These are phyloP conservation scores for Macrolepiota dolichaula DNA, from an alignment of 768 basidiomycete genomes.

Conservation along the genomic window DNA sequence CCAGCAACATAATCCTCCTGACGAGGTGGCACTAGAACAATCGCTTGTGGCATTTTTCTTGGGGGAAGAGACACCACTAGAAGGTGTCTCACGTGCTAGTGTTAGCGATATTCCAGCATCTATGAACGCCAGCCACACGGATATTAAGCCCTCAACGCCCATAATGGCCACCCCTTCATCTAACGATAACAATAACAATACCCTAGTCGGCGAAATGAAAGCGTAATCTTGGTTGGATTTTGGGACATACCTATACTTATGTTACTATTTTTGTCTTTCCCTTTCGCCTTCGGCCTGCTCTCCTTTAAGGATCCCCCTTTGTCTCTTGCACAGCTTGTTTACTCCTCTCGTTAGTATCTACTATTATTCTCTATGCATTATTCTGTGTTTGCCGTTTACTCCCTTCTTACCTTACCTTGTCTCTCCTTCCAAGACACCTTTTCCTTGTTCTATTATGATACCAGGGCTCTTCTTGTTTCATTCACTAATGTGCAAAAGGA, in stretches of 20 bases:
- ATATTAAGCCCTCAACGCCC: background rate
- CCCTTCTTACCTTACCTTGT: background rate
- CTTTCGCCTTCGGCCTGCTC: background rate
- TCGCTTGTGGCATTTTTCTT: conserved; percentile 48
- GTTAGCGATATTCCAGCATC: background rate
- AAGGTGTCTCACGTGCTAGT: background rate
- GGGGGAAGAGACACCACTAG: conserved; percentile 19
- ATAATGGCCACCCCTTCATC: background rate
- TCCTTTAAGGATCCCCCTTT: background rate
- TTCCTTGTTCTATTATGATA: conserved; percentile 18
- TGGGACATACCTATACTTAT: conserved; percentile 5
- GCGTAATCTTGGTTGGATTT: background rate
- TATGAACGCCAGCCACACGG: background rate
- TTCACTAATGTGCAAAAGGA: background rate
- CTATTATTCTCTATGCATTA: conserved; percentile 6
- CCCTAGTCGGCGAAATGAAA: conserved; percentile 6
- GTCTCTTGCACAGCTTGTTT: background rate
- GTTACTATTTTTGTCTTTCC: background rate
- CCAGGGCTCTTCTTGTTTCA: background rate
- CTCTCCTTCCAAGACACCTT: background rate
- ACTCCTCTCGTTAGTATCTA: background rate
- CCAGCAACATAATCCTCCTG: conserved; percentile 14
- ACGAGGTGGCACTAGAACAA: conserved; percentile 39
- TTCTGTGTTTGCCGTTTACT: background rate
- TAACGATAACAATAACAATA: conserved; percentile 3